Conservation (phyloP, 192 early-diverging fungal species). For the Diversispora eburnea region DNA sequence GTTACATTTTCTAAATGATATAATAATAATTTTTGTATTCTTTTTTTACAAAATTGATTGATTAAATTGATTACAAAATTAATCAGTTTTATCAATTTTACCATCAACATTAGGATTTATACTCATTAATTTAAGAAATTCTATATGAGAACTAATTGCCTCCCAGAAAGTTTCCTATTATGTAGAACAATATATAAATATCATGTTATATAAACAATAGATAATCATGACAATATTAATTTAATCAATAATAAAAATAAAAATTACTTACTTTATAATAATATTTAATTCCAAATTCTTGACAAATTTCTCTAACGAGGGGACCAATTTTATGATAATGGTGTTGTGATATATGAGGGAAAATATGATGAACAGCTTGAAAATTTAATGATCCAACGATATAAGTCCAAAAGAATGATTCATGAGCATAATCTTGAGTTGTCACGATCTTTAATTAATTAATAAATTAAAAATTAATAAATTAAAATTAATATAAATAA, state of each 20-base stretch:
- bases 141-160: slow-evolving; percentile 45
- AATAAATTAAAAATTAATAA: not conserved
- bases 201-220: not conserved
- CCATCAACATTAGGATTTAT: slow-evolving; percentile 36
- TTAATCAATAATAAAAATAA: not conserved
- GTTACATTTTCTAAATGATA: too few relatives aligned
- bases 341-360: slow-evolving; percentile 51
- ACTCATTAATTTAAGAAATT: slow-evolving; percentile 43
- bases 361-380: slow-evolving; percentile 51
- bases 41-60: too few relatives aligned
- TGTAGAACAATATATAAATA: not conserved
- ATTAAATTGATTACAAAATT: too few relatives aligned
- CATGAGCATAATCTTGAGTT: slow-evolving; percentile 55
- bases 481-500: not conserved
- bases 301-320: slow-evolving; percentile 48
- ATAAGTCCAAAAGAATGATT: slow-evolving; percentile 45
- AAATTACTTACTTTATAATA: slow-evolving; percentile 35
- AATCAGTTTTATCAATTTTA: not conserved
- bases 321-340: slow-evolving; percentile 48
- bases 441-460: slow-evolving; percentile 33
- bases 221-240: not conserved
- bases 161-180: slow-evolving; percentile 46
- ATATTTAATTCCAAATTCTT: slow-evolving; percentile 48
- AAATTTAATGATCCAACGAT: slow-evolving; percentile 51
- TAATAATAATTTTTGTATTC: too few relatives aligned